Evolutionary conservation across 805 yeast genomes (phyloP).

Genomic region (Ogataea glucozyma): DNA sequence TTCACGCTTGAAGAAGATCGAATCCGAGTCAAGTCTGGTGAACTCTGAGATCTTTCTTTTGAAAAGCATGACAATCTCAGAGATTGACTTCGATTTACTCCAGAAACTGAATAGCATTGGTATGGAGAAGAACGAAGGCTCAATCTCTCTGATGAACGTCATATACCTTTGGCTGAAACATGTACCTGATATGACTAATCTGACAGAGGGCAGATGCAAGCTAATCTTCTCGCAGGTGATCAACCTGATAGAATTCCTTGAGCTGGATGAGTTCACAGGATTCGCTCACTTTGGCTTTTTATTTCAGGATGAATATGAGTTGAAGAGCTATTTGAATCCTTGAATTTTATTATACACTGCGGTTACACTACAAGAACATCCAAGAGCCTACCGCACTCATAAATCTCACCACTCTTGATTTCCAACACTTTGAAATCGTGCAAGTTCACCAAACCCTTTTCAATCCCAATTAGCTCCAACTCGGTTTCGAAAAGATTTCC

Average conservation of each 20-base stretch:
- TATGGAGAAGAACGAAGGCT: slow-evolving; percentile 25
- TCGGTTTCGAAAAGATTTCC: slow-evolving; percentile 65
- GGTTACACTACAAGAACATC: slow-evolving; percentile 59
- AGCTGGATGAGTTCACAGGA: slow-evolving; percentile 24
- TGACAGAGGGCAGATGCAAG: slow-evolving; percentile 18
- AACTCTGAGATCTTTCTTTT: slow-evolving; percentile 19
- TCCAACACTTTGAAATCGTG: slow-evolving; percentile 70
- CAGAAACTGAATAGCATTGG: slow-evolving; percentile 23
- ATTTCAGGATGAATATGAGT: slow-evolving; percentile 30
- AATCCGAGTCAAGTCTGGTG: slow-evolving; percentile 11
- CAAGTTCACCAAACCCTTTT: slow-evolving; percentile 63
- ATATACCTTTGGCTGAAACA: slow-evolving; percentile 31
- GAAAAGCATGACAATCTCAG: slow-evolving; percentile 19
- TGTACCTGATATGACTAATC: slow-evolving; percentile 19
- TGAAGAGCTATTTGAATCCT: slow-evolving; percentile 17
- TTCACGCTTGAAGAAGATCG: slow-evolving; percentile 10
- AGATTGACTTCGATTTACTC: slow-evolving; percentile 14
- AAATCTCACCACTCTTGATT: slow-evolving; percentile 59
- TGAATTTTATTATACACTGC: not conserved
- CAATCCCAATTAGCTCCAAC: slow-evolving; percentile 58
- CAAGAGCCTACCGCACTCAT: slow-evolving; percentile 68
- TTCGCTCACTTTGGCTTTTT: slow-evolving; percentile 32
- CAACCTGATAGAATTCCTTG: slow-evolving; percentile 26
- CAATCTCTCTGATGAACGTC: slow-evolving; percentile 24
- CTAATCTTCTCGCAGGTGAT: slow-evolving; percentile 21